Evolutionary conservation across 768 basidiomycete species (phyloP), one percentile per base, ranked within the genome.

Genomic region (Candolleomyces eurysporus): DNA sequence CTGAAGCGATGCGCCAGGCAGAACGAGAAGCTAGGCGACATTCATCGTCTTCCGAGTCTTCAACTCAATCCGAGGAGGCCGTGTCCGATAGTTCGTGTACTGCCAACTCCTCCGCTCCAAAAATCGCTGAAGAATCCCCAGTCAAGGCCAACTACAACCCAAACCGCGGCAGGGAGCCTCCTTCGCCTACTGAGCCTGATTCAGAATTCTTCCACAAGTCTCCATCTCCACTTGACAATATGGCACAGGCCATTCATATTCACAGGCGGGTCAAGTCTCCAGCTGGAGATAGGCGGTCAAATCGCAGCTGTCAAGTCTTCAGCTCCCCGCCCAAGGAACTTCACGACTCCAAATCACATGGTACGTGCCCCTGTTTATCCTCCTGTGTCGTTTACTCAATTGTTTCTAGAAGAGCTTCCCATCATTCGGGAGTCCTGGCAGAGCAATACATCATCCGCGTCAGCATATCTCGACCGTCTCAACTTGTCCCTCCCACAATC

Each of bases 201-300:
- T 88, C 51, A 78, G 81, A 59, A 76, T 81, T 6, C 77, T 86
- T 2, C 85, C 81, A 4, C 85, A 88, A 62, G 83, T 77, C 5
- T 7, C 53, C 68, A 64, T 64, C 70, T 22, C 55, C 57, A 75
- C 67, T 48, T 62, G 67, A 13, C 61, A 53, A 26, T 9, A 59
- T 30, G 67, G 66, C 30, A 14, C 53, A 65, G 22, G 46, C 62
- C n/a, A 57, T 60, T 22, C 66, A 67, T 13, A 45, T 64, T n/a
- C 63, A 51, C 8, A 64, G 66, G 11, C 65, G 63, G 48, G 21
- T 61, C 59, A 53, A 60, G 58, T 26, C 65, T 66, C 17, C 32
- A 32, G 43, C 64, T 3, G 59, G 53, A 31, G 67, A 69, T 30
- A 71, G 73, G 4, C 67, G 67, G 50, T 65, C 72, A 13, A 72